Evolutionary conservation across 768 basidiomycete genomes (phyloP).

Genomic region (Podaxis pistillaris): DNA sequence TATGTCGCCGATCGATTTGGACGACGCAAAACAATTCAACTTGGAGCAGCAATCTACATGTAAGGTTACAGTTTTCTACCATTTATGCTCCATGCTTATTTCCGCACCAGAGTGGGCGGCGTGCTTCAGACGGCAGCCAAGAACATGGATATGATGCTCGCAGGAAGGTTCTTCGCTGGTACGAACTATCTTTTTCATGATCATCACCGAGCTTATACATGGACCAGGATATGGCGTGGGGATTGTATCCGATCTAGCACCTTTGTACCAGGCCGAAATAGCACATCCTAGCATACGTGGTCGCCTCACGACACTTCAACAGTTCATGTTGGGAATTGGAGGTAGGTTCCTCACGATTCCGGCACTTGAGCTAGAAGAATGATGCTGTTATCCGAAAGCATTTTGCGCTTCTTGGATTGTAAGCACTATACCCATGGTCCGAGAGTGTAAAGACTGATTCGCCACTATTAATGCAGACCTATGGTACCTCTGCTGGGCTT

Average conservation of each 20-base stretch:
- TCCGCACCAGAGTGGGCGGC: slow-evolving; percentile 35
- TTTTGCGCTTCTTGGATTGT: slow-evolving; percentile 50
- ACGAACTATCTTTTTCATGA: slow-evolving; percentile 1
- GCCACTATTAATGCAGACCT: slow-evolving; percentile 28
- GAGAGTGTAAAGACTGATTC: background rate
- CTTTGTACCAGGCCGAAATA: slow-evolving; percentile 55
- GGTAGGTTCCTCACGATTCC: slow-evolving; percentile 22
- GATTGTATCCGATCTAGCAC: slow-evolving; percentile 48
- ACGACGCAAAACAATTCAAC: slow-evolving; percentile 37
- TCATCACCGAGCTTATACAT: background rate
- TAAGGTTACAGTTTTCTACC: slow-evolving; percentile 11
- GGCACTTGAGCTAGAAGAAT: background rate
- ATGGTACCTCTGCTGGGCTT: slow-evolving; percentile 37
- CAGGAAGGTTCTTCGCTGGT: slow-evolving; percentile 52
- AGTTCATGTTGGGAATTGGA: slow-evolving; percentile 52
- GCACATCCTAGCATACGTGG: slow-evolving; percentile 57
- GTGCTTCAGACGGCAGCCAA: slow-evolving; percentile 44
- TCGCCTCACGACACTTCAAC: slow-evolving; percentile 51
- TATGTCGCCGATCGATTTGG: slow-evolving; percentile 37
- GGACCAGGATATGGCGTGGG: slow-evolving; percentile 39
- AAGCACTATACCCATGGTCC: slow-evolving; percentile 10
- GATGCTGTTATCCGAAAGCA: slow-evolving; percentile 21
- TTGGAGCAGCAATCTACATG: slow-evolving; percentile 40
- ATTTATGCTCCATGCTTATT: background rate
- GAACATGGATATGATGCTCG: slow-evolving; percentile 47